A percentile compares a stretch with the other conserved stretches of the same genome.
phyloP scores from a whole-genome alignment of 768 basidiomycete species.

The Termitomyces titanicus region DNA sequence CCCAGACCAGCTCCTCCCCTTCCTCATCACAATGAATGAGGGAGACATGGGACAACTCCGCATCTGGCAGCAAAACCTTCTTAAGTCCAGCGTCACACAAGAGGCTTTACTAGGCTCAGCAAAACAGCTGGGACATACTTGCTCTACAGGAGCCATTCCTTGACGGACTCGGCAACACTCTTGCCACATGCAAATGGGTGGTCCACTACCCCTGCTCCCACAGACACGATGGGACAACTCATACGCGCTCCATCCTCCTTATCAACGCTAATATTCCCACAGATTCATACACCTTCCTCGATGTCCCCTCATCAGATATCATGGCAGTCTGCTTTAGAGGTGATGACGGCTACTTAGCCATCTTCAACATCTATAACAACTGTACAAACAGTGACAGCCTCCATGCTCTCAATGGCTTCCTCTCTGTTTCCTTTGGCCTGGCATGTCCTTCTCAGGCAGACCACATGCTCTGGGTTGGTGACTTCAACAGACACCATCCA shows the following conservation, averaged over 20 bases:
- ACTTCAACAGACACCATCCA: too few species aligned
- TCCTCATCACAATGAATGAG: too few species aligned
- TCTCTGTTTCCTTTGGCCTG: background rate
- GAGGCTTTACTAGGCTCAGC: constrained; percentile 12
- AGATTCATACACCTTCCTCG: background rate
- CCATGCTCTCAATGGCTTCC: background rate
- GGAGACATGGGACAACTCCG: constrained; percentile 1
- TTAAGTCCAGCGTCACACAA: constrained; percentile 18
- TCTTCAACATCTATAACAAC: constrained; percentile 8
- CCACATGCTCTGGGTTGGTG: background rate
- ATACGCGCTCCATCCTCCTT: constrained; percentile 4
- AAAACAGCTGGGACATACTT: constrained; percentile 20
- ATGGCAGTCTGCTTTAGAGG: background rate
- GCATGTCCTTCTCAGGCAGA: background rate
- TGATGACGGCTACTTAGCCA: background rate
- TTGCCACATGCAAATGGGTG: background rate
- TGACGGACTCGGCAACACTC: constrained; percentile 14
- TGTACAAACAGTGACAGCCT: constrained; percentile 1
- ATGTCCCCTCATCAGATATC: background rate
- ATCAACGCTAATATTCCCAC: constrained; percentile 9
- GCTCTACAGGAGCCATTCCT: constrained; percentile 29
- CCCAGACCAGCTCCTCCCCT: too few species aligned
- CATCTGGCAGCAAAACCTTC: constrained; percentile 26
- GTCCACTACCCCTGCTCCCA: constrained; percentile 1
- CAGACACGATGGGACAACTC: background rate